A percentile compares a stretch with the other conserved stretches of the same genome.
Evolutionary conservation across 1,284 basidiomycete genomes (phyloP).

Genomic region (Leccinum fuscescens): DNA sequence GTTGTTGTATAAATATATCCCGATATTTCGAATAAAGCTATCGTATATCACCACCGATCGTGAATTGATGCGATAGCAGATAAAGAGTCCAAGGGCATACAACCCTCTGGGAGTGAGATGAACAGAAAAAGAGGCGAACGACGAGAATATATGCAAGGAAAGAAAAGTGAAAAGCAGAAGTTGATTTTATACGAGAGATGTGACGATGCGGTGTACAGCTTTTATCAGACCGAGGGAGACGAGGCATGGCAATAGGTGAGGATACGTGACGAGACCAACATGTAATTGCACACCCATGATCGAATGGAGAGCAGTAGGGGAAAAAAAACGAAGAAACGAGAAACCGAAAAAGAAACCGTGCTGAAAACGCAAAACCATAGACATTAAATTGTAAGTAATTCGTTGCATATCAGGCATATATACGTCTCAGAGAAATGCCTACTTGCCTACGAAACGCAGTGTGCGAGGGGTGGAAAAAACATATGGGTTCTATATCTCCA

Average conservation of each 20-base stretch:
- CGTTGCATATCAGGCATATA: slow-evolving; percentile 27
- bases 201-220: slow-evolving; percentile 32
- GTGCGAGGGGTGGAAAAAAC: neutral
- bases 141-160: neutral
- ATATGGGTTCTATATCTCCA: slow-evolving; percentile 63
- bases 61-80: slow-evolving; percentile 15
- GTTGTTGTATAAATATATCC: slow-evolving; percentile 14
- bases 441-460: slow-evolving; percentile 16
- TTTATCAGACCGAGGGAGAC: slow-evolving; percentile 12
- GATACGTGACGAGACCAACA: slow-evolving; percentile 8
- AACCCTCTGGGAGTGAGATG: neutral
- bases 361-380: slow-evolving; percentile 5
- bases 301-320: slow-evolving; percentile 8
- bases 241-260: neutral
- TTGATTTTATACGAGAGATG: slow-evolving; percentile 16
- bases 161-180: slow-evolving; percentile 1
- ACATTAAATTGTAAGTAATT: slow-evolving; percentile 21
- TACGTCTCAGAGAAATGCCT: slow-evolving; percentile 21
- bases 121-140: neutral
- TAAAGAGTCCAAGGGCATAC: neutral
- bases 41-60: slow-evolving; percentile 23
- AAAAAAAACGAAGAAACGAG: neutral
- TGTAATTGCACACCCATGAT: slow-evolving; percentile 11
- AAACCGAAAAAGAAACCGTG: neutral
- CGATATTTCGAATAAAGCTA: slow-evolving; percentile 10